Evolutionary conservation across 805 yeast genomes (phyloP), one percentile per base, ranked within the genome.

Genomic region (Gaillardinia entomophila): DNA sequence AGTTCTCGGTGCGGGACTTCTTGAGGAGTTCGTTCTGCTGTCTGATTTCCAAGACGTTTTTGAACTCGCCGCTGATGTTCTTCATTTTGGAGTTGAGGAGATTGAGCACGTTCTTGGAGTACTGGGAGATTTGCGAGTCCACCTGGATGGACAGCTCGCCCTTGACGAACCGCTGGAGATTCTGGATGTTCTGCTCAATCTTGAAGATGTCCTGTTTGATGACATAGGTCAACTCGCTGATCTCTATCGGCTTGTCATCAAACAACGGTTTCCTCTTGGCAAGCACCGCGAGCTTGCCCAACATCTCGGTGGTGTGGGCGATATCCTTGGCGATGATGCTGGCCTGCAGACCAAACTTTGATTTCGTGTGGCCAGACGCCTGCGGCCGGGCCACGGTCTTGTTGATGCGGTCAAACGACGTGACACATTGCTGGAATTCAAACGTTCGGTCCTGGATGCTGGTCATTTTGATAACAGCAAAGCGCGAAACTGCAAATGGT

Each of bases 221-320:
- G 26, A 88, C 81, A 45, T 80, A 84, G 0, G 98, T 89, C 42
- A 92, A 66, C 55, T 92, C 96, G 14, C 89, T 85, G 41, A 92
- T 86, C 52, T 92, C 97, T 12, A 86, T 80, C 1, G 97, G 97
- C 44, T 83, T 80, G 58, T 92, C 98, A 51, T 89, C 96, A 44
- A 92, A 86, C 52, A 90, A 60, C 13, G 96, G 95, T 53, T 88
- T 89, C 46, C 88, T 70, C 55, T 83, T 87, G 3, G 98, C 97
- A 42, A 92, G 60, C 43, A 71, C 66, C 2, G 97, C 96, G 33
- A 92, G 67, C 48, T 87, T 80, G 24, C 82, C 77, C 35, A 92
- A 66, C 45, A 88, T 67, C 33, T 77, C 86, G 4, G 96, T 89
- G 10, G 90, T 86, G 34, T 78, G 80, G 8, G 89, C 82, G 32